Evolutionary conservation across 2,329 filamentous ascomycete species (phyloP).

Genomic region (Hypoxylon rubiginosum): DNA sequence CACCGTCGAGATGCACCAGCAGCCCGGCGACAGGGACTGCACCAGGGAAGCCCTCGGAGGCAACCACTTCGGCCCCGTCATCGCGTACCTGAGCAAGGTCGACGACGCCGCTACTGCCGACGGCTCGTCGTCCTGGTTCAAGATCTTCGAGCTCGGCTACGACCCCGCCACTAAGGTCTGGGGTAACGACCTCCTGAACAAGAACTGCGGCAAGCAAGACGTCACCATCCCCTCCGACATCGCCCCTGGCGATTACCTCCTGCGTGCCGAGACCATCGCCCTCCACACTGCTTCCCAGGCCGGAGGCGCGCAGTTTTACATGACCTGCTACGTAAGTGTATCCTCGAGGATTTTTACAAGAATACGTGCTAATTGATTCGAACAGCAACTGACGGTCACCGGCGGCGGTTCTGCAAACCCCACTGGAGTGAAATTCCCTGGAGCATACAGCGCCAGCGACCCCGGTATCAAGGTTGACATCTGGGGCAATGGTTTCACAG

Average conservation of each 20-base stretch:
- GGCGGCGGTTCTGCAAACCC: conserved; percentile 59
- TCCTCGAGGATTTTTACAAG: too few relatives aligned
- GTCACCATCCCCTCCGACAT: conserved; percentile 56
- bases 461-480: conserved; percentile 65
- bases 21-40: conserved; percentile 59
- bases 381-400: conserved; percentile 61
- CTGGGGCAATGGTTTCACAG: conserved; percentile 52
- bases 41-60: conserved; percentile 64
- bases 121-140: conserved; percentile 63
- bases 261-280: conserved; percentile 59
- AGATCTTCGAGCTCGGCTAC: conserved; percentile 62
- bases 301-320: conserved; percentile 48
- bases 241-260: conserved; percentile 58
- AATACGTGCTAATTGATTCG: conserved; percentile 14
- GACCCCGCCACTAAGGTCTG: conserved; percentile 50
- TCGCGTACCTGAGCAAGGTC: conserved; percentile 64
- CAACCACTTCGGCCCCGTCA: conserved; percentile 65
- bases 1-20: conserved; percentile 64
- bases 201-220: conserved; percentile 51
- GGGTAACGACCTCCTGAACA: conserved; percentile 49
- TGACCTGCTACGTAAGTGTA: conserved; percentile 46
- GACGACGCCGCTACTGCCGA: conserved; percentile 60
- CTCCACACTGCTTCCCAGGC: conserved; percentile 54
- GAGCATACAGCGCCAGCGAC: conserved; percentile 62
- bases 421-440: conserved; percentile 60